Conservation (phyloP, 2,329 filamentous ascomycete genomes). For the Colletotrichum paranaense region DNA sequence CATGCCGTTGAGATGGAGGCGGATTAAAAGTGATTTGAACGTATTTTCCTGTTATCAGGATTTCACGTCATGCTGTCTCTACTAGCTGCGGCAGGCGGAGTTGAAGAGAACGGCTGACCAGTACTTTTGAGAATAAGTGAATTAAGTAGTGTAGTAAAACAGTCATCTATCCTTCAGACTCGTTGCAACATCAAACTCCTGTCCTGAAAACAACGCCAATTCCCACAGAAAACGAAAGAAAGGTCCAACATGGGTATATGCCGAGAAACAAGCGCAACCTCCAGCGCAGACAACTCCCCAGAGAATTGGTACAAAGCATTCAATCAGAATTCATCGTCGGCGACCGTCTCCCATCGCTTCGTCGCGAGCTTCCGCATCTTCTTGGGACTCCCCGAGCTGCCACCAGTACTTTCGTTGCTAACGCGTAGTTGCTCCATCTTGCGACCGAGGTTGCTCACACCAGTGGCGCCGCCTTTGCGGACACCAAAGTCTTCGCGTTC, state of each 20-base stretch:
- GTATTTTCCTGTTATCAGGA: not conserved
- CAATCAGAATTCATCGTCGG: constrained; percentile 47
- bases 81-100: not conserved
- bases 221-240: not conserved
- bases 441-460: constrained; percentile 52
- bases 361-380: constrained; percentile 62
- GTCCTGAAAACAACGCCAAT: not conserved
- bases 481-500: constrained; percentile 62
- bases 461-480: constrained; percentile 39
- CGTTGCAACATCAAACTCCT: not conserved
- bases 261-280: constrained; percentile 18
- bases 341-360: constrained; percentile 60
- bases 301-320: not conserved
- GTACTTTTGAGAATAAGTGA: not conserved
- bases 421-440: constrained; percentile 64
- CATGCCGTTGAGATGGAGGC: not conserved
- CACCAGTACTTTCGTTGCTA: constrained; percentile 47
- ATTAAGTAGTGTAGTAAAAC: not conserved
- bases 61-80: not conserved
- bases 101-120: not conserved
- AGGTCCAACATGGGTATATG: constrained; percentile 26
- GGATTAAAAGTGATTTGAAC: not conserved
- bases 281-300: not conserved
- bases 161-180: not conserved
- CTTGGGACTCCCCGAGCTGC: constrained; percentile 58